Conservation (phyloP, 305 asterid species). For the Fraxinus dipetala region DNA sequence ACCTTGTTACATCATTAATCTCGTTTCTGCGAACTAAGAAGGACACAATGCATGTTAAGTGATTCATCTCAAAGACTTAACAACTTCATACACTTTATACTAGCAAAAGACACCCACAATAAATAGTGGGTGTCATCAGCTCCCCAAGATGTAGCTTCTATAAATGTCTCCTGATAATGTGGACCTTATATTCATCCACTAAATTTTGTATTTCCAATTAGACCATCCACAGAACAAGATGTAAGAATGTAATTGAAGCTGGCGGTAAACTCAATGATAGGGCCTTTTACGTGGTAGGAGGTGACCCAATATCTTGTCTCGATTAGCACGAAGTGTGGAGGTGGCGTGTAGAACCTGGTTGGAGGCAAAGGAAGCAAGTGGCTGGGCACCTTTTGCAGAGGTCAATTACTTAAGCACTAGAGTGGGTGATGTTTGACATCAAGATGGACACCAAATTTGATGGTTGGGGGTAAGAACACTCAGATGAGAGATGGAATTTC, state of each 20-base stretch:
- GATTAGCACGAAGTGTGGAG: background rate
- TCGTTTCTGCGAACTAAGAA: background rate
- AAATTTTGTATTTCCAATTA: background rate
- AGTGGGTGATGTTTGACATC: background rate
- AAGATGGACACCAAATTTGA: background rate
- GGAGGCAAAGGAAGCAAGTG: background rate
- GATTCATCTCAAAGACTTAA: background rate
- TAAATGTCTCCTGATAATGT: background rate
- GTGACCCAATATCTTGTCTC: background rate
- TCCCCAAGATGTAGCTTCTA: background rate
- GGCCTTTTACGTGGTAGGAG: background rate
- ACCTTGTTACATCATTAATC: constrained; percentile 1
- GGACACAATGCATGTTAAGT: background rate
- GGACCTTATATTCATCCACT: background rate
- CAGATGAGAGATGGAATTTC: background rate
- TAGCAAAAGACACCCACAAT: background rate
- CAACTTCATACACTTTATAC: constrained; percentile 5
- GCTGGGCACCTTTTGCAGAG: background rate
- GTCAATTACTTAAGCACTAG: background rate
- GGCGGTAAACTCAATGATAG: background rate
- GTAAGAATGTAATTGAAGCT: background rate
- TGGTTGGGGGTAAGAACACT: background rate
- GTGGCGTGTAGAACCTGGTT: background rate
- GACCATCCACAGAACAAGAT: background rate
- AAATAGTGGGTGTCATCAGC: background rate